Conservation (phyloP, 108 stramenopile species). For the Cyclotella choctawhatcheeana region DNA sequence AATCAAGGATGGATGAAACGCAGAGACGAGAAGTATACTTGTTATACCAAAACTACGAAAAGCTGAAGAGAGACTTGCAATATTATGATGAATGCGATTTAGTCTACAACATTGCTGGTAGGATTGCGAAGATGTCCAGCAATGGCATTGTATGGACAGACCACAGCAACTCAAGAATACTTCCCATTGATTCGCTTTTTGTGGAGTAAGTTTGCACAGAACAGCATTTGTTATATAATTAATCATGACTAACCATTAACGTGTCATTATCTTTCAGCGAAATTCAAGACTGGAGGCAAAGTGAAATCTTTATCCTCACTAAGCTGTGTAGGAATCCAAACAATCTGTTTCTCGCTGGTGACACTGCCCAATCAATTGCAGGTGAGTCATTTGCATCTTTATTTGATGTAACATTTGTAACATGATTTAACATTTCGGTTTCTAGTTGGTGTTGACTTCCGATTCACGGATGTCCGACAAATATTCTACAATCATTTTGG, state of each 20-base stretch:
- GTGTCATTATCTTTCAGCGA: slow-evolving; percentile 6
- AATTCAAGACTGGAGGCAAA: slow-evolving; percentile 55
- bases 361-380: slow-evolving; percentile 52
- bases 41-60: slow-evolving; percentile 42
- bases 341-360: slow-evolving; percentile 50
- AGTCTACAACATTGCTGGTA: slow-evolving; percentile 53
- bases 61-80: slow-evolving; percentile 36
- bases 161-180: neutral
- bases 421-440: neutral
- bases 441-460: slow-evolving; percentile 48
- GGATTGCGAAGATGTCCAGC: slow-evolving; percentile 20
- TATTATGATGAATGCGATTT: slow-evolving; percentile 53
- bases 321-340: slow-evolving; percentile 43
- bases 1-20: slow-evolving; percentile 47
- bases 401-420: neutral
- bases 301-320: slow-evolving; percentile 37
- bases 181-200: slow-evolving; percentile 42
- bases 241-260: neutral
- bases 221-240: neutral
- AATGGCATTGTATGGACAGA: neutral
- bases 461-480: slow-evolving; percentile 56
- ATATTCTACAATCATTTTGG: slow-evolving; percentile 45
- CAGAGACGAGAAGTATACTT: slow-evolving; percentile 39
- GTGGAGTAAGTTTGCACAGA: slow-evolving; percentile 18
- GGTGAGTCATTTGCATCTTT: neutral